Evolutionary conservation across 2,329 filamentous ascomycete species (phyloP), one percentile per base, ranked within the genome.

Genomic region (Ophiobolus disseminans): DNA sequence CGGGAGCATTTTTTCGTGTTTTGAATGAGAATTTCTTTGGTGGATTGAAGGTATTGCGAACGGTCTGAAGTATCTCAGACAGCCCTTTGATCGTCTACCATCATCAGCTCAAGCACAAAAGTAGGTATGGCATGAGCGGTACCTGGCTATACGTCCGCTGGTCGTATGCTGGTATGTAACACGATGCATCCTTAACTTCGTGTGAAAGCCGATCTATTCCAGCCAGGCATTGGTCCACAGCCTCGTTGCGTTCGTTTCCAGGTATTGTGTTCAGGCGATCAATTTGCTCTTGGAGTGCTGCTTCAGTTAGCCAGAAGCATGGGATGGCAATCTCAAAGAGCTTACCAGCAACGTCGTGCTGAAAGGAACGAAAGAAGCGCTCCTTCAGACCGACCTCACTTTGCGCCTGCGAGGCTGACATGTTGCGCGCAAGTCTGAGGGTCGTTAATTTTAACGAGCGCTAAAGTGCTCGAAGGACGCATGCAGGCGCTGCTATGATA

Each of bases 1-100:
- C 78, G 6, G 80, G 80, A 1, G 73, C 62, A 51, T 80, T 83
- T 54, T 83, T 85, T 50, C 62, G 66, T 40, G 34, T 77, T 66
- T 86, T 95, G 79, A 97, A 97, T 44, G 88, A 84, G 74, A 97
- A 97, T 53, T 91, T 90, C 9, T 86, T 83, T 59, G 87, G 89
- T 6, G 91, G 90, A 25, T 62, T 57, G 43, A 90, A 82, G 17
- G 81, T 82, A 30, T 84, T 81, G 13, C 86, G 83, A 6, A 85
- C 86, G 49, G 86, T 82, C 61, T 89, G 86, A 19, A 97, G 80
- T 64, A 89, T 90, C 47, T 93, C 89, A 14, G 87, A 87, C 11
- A 97, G 78, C 13, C 82, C 82, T 78, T 94, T 96, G 73, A 97
- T 86, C 17, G 89, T 84, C 85, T 91, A 62, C 20, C 36, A 2